Base-by-base conservation (phyloP, 2,329 filamentous ascomycete genomes). In the Fusarium pseudoanthophilum region DNA sequence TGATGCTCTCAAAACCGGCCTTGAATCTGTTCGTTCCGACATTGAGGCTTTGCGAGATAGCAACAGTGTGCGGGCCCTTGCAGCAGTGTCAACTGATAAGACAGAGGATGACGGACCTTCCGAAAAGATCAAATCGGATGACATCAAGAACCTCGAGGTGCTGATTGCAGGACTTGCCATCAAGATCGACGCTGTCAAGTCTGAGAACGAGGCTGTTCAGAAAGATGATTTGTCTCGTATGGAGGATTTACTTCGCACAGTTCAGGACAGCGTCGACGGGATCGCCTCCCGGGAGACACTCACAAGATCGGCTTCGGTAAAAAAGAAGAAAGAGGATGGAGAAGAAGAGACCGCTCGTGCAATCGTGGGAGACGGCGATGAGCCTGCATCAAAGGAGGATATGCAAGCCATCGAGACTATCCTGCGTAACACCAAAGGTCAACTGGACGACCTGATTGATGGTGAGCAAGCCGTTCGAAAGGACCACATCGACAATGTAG, bases 341-440 rank as follows among this genome's bases (percentile, higher is more conserved):
- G 68, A 63, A 9, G 67, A 65, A 48, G 26, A 39, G 26, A 40
- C 43, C 14, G 64, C 53, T 7, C 64, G 64, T 37, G 53, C 28
- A n/a, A 67, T 67, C 20, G 63, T 61, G 24, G 63, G 67, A 14
- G 67, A 70, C 16, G 73, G 64, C 20, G 75, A 77, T 10, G 83
- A 87, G 64, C 84, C 67, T 78, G 86, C 75, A 76, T 86, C 74
- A 80, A 84, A 93, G 79, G 94, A 97, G 74, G 95, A 98, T 76
- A 93, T 95, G 0, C 91, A 95, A 69, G 94, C 94, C 16, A 95
- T 98, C 66, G 95, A 98, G 81, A 97, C 93, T 1, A 91, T 98
- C 55, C 87, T 98, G 18, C 91, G 92, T 46, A 97, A 97, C 80
- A 95, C 95, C 37, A 98, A 98, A 80, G 91, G 92, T 10, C 93